phyloP scores from a whole-genome alignment of 75 land plant species.

The Pinus tabuliformis region DNA sequence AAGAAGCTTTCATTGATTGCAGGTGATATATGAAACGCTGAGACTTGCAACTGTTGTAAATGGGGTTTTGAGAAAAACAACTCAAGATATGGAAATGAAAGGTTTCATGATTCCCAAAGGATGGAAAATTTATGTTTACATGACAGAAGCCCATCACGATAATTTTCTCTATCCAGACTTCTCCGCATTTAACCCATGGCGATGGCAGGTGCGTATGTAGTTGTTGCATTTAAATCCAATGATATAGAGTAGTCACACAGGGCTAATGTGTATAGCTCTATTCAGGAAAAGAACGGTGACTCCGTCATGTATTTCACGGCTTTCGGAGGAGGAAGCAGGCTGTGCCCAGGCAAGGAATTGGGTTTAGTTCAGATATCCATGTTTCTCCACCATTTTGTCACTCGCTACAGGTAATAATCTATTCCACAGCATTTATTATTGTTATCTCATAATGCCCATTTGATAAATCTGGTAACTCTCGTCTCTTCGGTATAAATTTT shows the following conservation, averaged over 20 bases:
- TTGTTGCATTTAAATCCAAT: too few relatives aligned
- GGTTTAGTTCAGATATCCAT: constrained; percentile 41
- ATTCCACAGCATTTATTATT: background rate
- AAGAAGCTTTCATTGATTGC: background rate
- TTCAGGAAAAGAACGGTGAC: constrained; percentile 41
- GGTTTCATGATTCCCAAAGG: constrained; percentile 80
- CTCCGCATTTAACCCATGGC: constrained; percentile 72
- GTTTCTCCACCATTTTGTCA: constrained; percentile 70
- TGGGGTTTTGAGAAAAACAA: constrained; percentile 70
- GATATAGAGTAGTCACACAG: background rate
- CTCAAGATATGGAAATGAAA: constrained; percentile 65
- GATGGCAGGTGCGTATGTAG: constrained; percentile 46
- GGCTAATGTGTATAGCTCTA: background rate
- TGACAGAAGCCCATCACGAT: constrained; percentile 66
- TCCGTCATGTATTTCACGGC: constrained; percentile 28
- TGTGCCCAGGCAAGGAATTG: constrained; percentile 74
- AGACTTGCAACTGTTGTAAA: constrained; percentile 74
- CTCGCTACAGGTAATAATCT: constrained; percentile 64
- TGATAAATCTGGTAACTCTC: too few relatives aligned
- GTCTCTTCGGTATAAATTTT: too few relatives aligned
- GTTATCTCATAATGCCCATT: too few relatives aligned
- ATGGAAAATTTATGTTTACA: constrained; percentile 78
- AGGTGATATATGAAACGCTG: constrained; percentile 87
- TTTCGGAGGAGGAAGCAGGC: constrained; percentile 68
- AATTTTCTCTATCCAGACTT: constrained; percentile 60